Base-by-base conservation (phyloP, 805 yeast species). In the Zygosaccharomyces kombuchaensis region DNA sequence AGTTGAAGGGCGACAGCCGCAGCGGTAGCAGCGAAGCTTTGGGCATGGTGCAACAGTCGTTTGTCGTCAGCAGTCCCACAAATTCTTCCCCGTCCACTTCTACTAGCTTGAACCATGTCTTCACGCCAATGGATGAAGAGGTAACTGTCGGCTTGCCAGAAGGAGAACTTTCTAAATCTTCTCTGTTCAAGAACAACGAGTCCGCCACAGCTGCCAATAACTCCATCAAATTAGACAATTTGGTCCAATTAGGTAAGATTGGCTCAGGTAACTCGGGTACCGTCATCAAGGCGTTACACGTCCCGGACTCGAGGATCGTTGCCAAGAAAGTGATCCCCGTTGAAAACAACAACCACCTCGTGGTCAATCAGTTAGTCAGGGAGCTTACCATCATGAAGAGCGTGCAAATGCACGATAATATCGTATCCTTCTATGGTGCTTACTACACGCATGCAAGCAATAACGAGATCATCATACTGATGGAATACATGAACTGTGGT, bases 191-290 rank as follows among this genome's bases (percentile, higher is more conserved):
- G 46, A 61, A 38, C 46, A 54, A 22, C 38, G 53, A 46, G 34
- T 22, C 48, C 5, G 35, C 34, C 32, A 21, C 34, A 4, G 26
- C 38, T 12, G 35, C 35, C 29, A 42, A 38, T 9, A 51, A 46
- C 27, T 43, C 47, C 35, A 70, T 81, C 38, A 73, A 73, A 44
- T 75, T 75, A 34, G 80, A 80, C 35, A 96, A 93, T 58, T 66
- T 93, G 21, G 78, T 89, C 12, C 78, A 81, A 27, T 63, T 93
- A 43, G 81, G 87, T 48, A 81, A 81, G 50, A 72, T 93, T 41
- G 99, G 99, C 8, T 76, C 87, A 23, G 99, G 99, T 9, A 90
- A 87, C 62, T 88, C 96, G 9, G 99, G 99, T 2, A 81, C 88
- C 1, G 99, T 93, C 2, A 72, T 84, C 37, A 88, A 90, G 60